Evolutionary conservation across 2,329 filamentous ascomycete genomes (phyloP).

Genomic region (Orbilia quercus): DNA sequence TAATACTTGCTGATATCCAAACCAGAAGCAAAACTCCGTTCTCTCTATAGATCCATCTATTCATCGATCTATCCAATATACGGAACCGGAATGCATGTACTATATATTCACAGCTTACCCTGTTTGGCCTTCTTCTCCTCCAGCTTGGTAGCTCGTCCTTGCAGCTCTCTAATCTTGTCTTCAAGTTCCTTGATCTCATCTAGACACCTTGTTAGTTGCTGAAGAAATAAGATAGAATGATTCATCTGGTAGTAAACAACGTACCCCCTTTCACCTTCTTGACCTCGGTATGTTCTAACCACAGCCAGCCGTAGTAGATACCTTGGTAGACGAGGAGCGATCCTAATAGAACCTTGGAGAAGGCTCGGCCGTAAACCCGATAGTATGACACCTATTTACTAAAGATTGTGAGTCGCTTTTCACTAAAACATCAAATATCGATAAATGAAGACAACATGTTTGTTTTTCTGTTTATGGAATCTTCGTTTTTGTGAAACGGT

Average conservation of each 20-base stretch:
- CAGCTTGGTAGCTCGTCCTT: slow-evolving; percentile 8
- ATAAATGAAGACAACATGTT: background rate
- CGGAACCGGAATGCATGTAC: background rate
- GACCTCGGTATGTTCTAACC: slow-evolving; percentile 77
- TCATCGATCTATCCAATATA: background rate
- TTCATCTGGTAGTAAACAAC: slow-evolving; percentile 40
- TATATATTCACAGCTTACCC: background rate
- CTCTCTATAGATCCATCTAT: background rate
- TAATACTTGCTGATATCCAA: no score
- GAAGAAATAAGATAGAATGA: background rate
- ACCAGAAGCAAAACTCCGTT: no score
- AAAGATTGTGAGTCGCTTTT: slow-evolving; percentile 5
- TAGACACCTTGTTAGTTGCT: background rate
- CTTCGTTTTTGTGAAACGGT: slow-evolving; percentile 7
- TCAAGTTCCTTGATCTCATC: slow-evolving; percentile 43
- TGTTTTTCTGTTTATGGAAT: slow-evolving; percentile 20
- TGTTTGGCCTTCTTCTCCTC: slow-evolving; percentile 18
- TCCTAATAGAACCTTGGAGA: slow-evolving; percentile 78
- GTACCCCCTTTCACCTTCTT: slow-evolving; percentile 71
- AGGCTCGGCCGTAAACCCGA: slow-evolving; percentile 77
- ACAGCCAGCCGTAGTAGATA: slow-evolving; percentile 79
- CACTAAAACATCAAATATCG: no score
- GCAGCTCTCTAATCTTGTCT: slow-evolving; percentile 37
- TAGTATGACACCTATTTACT: slow-evolving; percentile 73
- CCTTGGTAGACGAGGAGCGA: slow-evolving; percentile 82